Evolutionary conservation across 2,329 filamentous ascomycete genomes (phyloP).

Genomic region (Epichloe brachyelytri): DNA sequence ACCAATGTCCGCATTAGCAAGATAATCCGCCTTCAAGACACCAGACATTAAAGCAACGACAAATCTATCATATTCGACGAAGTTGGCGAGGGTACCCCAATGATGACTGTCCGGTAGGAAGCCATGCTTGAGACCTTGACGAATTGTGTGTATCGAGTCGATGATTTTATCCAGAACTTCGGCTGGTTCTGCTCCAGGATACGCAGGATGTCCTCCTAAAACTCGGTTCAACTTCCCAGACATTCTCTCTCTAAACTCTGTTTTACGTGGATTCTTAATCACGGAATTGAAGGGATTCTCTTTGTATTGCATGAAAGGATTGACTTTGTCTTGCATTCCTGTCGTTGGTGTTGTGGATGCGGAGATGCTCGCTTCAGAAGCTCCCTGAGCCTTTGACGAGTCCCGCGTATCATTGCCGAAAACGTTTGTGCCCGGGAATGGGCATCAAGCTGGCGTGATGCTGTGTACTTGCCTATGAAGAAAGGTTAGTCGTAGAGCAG

Average conservation of each 20-base stretch:
- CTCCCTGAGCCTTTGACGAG: not conserved
- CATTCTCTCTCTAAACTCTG: constrained; percentile 14
- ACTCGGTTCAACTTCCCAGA: constrained; percentile 1
- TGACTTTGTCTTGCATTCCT: not conserved
- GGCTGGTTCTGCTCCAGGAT: not conserved
- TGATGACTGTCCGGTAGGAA: constrained; percentile 21
- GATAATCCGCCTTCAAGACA: constrained; percentile 12
- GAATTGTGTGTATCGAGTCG: constrained; percentile 13
- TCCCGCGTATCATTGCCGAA: constrained; percentile 14
- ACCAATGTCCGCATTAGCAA: constrained; percentile 15
- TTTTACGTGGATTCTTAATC: constrained; percentile 9
- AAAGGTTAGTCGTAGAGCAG: not conserved
- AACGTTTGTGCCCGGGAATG: constrained; percentile 24
- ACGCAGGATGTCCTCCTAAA: not conserved
- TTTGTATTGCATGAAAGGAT: constrained; percentile 1
- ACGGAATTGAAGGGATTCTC: constrained; percentile 2
- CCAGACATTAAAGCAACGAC: constrained; percentile 17
- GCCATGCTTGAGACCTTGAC: constrained; percentile 13
- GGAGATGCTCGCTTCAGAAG: not conserved
- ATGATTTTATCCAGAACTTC: constrained; percentile 12
- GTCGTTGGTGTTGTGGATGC: not conserved
- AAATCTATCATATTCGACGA: constrained; percentile 18
- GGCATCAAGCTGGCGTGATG: constrained; percentile 17
- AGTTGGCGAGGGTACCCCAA: constrained; percentile 20
- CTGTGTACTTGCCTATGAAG: not conserved